Base-by-base conservation (phyloP, 768 basidiomycete genomes). In the Tremella mesenterica region DNA sequence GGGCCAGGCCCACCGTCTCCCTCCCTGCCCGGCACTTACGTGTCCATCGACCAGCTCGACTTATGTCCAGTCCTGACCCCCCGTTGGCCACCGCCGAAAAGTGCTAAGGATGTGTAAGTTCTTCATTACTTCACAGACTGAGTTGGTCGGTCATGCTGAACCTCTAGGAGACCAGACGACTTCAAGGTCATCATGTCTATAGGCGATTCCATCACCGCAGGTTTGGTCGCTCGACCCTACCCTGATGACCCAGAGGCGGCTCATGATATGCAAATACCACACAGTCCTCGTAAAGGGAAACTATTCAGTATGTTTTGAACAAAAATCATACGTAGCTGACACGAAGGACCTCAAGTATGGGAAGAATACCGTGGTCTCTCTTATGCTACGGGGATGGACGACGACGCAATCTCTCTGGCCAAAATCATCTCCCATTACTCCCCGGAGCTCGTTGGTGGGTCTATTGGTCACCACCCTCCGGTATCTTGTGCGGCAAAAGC, bases 191-290 rank as follows among this genome's bases (percentile, higher is more conserved):
- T 72, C 21, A 64, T 71, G 56, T 72, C 71, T 10, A 12, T 74
- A n/a, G 73, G 73, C 12, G 73, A 74, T 45, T 70, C 67, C 1
- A 73, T 74, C 50, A 71, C 73, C 2, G 73, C 72, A 6, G 73
- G 63, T 0, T 39, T 67, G 7, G 59, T 74, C 39, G 71, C 71
- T 23, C 41, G 54, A 43, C 48, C 64, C 13, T 43, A 58, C 9
- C 59, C 47, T 5, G 38, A 41, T 23, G 38, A 41, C n/a, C 38
- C 38, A 23, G n/a, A 41, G 6, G 23, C 23, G 5, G 4, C 8
- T 5, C 5, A 41, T n/a, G n/a, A n/a, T n/a, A n/a, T n/a, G n/a
- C n/a, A n/a, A n/a, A n/a, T n/a, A n/a, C n/a, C n/a, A n/a, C n/a
- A n/a, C n/a, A n/a, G n/a, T n/a, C n/a, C 6, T 41, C 38, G 8